A percentile compares a stretch with the other conserved stretches of the same genome.
Evolutionary conservation across 2,329 filamentous ascomycete species (phyloP).

Genomic region (Colletotrichum sublineola): DNA sequence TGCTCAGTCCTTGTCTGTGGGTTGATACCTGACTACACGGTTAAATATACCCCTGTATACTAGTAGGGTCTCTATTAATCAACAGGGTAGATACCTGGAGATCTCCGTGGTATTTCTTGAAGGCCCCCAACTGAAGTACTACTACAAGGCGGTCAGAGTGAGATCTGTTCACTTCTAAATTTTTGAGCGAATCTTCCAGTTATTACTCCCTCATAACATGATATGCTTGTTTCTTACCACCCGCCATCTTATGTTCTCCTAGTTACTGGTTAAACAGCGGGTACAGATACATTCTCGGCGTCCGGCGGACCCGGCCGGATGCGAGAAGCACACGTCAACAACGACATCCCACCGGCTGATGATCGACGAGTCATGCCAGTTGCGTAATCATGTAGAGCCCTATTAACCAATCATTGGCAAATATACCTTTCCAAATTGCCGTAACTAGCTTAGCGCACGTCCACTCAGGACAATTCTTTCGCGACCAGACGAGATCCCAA

Average conservation of each 20-base stretch:
- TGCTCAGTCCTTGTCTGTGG: too few species aligned
- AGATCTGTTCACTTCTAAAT: not conserved
- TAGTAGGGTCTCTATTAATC: too few species aligned
- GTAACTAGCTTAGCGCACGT: slow-evolving; percentile 14
- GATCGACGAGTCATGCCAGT: slow-evolving; percentile 2
- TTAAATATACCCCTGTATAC: too few species aligned
- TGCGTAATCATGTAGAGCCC: slow-evolving; percentile 3
- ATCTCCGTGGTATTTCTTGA: too few species aligned
- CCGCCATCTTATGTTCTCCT: not conserved
- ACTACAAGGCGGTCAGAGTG: too few species aligned
- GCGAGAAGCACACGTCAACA: not conserved
- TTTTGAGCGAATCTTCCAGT: not conserved
- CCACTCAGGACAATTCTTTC: not conserved
- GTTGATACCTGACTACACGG: too few species aligned
- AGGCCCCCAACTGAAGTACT: too few species aligned
- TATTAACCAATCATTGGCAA: slow-evolving; percentile 12
- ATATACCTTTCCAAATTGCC: slow-evolving; percentile 5
- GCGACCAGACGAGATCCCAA: slow-evolving; percentile 22
- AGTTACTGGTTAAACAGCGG: not conserved
- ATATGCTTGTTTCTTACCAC: not conserved
- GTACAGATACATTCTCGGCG: not conserved
- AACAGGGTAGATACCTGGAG: too few species aligned
- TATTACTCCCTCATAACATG: accelerated
- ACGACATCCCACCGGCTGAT: slow-evolving; percentile 28
- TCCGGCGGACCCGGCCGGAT: slow-evolving; percentile 19